A percentile compares a stretch with the other conserved stretches of the same genome.
phyloP scores from a whole-genome alignment of 768 basidiomycete genomes.

The Russula foetens region DNA sequence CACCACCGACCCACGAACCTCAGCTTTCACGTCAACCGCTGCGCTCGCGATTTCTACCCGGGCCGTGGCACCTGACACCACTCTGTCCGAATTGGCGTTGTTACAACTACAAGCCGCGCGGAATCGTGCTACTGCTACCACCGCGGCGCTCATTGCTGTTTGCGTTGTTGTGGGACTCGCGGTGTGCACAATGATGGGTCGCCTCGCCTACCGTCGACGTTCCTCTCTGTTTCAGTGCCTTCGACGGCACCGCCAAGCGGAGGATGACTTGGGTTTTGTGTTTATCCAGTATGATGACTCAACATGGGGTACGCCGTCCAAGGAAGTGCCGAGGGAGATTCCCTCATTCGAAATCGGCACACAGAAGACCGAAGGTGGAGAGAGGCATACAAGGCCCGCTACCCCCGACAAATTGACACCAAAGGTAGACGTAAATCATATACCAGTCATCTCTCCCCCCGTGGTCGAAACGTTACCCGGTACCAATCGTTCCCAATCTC shows the following conservation, averaged over 20 bases:
- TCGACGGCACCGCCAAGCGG: neutral
- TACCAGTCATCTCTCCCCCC: neutral
- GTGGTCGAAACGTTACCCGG: neutral
- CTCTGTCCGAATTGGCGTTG: neutral
- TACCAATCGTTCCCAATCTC: neutral
- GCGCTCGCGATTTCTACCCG: neutral
- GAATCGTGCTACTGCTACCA: neutral
- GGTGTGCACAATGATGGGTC: neutral
- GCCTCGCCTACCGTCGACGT: neutral
- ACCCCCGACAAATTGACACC: neutral
- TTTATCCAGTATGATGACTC: constrained; percentile 14
- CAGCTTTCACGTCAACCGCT: neutral
- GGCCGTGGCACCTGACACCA: neutral
- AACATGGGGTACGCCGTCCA: neutral
- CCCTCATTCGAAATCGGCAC: neutral
- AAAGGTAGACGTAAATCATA: neutral
- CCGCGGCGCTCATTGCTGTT: constrained; percentile 3
- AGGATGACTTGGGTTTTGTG: constrained; percentile 9
- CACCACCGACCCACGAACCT: neutral
- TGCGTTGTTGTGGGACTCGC: constrained; percentile 4
- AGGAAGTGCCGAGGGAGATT: neutral
- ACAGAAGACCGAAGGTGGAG: neutral
- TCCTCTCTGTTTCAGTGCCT: neutral
- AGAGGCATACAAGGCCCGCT: neutral
- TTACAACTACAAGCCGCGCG: neutral